Percentiles rank a stretch among this genome's conserved stretches.
phyloP scores from a whole-genome alignment of 441 rosid species.

The Euphorbia celastroides region DNA sequence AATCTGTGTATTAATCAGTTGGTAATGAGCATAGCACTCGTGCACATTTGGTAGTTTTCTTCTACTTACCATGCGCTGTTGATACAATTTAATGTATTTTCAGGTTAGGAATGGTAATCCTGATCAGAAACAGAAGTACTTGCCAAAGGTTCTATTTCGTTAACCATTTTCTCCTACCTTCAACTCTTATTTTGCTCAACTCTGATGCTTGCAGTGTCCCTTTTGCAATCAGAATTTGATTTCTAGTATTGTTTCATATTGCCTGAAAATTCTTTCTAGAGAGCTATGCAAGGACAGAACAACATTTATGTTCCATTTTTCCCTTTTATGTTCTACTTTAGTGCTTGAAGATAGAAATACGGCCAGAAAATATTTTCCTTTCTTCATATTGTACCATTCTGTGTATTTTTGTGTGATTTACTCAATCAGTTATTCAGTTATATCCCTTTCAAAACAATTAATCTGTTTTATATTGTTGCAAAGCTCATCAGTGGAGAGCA shows the following conservation, averaged over 20 bases:
- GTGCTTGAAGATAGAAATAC: background rate
- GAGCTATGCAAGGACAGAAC: background rate
- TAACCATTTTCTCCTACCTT: background rate
- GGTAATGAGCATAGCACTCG: conserved; percentile 36
- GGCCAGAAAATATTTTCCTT: background rate
- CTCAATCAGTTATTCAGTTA: conserved; percentile 20
- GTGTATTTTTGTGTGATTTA: conserved; percentile 1
- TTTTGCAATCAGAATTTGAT: background rate
- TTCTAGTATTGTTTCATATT: background rate
- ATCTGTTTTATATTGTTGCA: conserved; percentile 28
- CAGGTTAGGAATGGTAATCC: conserved; percentile 84
- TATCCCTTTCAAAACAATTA: conserved; percentile 12
- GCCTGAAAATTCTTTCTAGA: background rate
- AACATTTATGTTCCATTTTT: background rate
- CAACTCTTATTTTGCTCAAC: background rate
- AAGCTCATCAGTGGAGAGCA: conserved; percentile 98
- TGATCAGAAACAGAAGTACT: conserved; percentile 74
- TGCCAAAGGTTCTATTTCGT: conserved; percentile 64
- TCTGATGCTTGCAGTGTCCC: background rate
- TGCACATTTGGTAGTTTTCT: background rate
- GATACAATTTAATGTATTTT: conserved; percentile 14
- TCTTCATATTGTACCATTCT: background rate
- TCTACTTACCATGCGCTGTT: background rate
- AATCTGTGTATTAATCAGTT: conserved; percentile 91
- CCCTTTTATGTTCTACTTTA: background rate